Percentiles rank a stretch among this genome's conserved stretches.
Evolutionary conservation across 441 rosid genomes (phyloP).

Genomic region (Bocquillonia castaneifolia): DNA sequence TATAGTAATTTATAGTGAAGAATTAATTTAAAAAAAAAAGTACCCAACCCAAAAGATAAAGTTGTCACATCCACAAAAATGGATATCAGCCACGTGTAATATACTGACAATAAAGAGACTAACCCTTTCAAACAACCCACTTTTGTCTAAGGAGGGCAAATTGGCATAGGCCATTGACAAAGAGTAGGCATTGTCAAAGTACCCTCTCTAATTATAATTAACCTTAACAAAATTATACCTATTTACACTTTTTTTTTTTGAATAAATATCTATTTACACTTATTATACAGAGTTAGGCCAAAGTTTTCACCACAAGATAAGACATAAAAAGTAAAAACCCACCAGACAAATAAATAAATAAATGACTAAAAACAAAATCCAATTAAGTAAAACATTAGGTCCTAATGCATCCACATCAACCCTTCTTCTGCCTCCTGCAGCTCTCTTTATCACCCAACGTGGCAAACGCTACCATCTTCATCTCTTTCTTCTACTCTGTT

Average conservation of each 20-base stretch:
- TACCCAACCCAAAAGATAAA: neutral
- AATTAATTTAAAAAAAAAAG: neutral
- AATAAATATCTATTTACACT: too few species aligned
- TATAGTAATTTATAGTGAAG: neutral
- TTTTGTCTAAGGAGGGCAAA: neutral
- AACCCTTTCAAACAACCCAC: conserved; percentile 21
- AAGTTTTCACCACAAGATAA: too few species aligned
- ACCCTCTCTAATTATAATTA: neutral
- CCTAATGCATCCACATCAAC: neutral
- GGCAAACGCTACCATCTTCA: neutral
- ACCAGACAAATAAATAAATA: neutral
- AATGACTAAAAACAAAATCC: too few species aligned
- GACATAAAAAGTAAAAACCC: neutral
- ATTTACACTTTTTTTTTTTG: too few species aligned
- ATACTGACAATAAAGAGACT: conserved; percentile 17
- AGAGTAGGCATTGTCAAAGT: neutral
- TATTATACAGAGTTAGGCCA: too few species aligned
- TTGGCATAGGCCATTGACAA: neutral
- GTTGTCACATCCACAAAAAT: conserved; percentile 8
- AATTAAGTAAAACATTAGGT: neutral
- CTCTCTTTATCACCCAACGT: neutral
- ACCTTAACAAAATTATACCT: too few species aligned
- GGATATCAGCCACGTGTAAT: conserved; percentile 20
- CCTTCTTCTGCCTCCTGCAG: neutral
- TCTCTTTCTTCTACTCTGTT: neutral